phyloP scores from a whole-genome alignment of 139 green algal species.

The Bryopsis sp. region DNA sequence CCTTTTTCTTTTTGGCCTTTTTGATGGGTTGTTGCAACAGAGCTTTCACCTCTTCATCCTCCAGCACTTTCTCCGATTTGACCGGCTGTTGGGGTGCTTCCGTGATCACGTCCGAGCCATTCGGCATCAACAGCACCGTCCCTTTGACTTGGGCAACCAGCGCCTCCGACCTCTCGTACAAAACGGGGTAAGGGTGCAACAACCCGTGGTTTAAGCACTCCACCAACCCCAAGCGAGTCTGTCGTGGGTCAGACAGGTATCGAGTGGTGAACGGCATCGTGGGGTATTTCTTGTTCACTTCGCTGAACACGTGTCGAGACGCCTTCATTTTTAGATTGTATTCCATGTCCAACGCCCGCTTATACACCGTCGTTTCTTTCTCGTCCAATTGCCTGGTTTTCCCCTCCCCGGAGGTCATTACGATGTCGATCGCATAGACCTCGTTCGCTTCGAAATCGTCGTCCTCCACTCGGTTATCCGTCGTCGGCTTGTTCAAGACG shows the following conservation, averaged over 20 bases:
- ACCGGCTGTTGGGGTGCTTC: constrained; percentile 56
- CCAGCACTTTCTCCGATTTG: constrained; percentile 60
- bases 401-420: constrained; percentile 68
- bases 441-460: constrained; percentile 92
- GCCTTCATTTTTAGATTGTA: constrained; percentile 92
- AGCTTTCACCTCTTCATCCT: constrained; percentile 50
- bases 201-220: constrained; percentile 93
- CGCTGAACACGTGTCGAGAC: constrained; percentile 63
- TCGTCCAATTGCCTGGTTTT: constrained; percentile 74
- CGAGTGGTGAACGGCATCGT: constrained; percentile 88
- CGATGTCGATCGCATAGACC: constrained; percentile 93
- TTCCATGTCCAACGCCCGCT: constrained; percentile 80
- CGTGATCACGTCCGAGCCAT: constrained; percentile 79
- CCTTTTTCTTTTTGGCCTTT: constrained; percentile 33
- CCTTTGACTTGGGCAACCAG: constrained; percentile 87
- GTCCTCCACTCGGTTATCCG: constrained; percentile 83
- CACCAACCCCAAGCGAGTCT: constrained; percentile 65
- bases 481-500: constrained; percentile 74
- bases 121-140: constrained; percentile 95
- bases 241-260: constrained; percentile 35
- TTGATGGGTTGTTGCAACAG: constrained; percentile 34
- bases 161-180: constrained; percentile 79
- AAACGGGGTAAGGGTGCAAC: constrained; percentile 89
- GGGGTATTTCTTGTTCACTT: constrained; percentile 79
- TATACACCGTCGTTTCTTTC: constrained; percentile 96